Base-by-base conservation (phyloP, 768 basidiomycete species). In the Mycena olivaceomarginata region DNA sequence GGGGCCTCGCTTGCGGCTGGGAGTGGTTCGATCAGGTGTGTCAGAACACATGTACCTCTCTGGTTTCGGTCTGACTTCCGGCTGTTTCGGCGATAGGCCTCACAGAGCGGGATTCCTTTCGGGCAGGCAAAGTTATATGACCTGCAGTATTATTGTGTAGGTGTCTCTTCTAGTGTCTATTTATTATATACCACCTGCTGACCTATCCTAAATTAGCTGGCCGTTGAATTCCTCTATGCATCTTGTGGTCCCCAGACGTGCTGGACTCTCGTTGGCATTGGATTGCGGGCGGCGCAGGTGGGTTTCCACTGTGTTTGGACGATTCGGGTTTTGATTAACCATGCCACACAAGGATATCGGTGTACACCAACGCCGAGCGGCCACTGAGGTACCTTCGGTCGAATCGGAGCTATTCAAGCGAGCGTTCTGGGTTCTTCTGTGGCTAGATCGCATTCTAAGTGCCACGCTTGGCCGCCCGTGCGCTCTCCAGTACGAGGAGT, bases 41-140 rank as follows among this genome's bases (percentile, higher is more conserved):
- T 31, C 13, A 66, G 20, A 11, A 15, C 15, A 11, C 43, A 31
- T 31, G 31, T 31, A 31, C 31, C 31, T 31, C 31, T 31, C 31
- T 31, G 37, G 16, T 25, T 15, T 45, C 31, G 43, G 15, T 10
- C 43, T 45, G 43, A 45, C 39, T 31, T 31, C 31, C 31, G 31
- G 31, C 31, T 31, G 31, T 31, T 31, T 31, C 31, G 31, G 31
- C 31, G 5, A 62, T 15, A 45, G 43, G 93, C 93, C 4, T 91
- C 94, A 71, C 88, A 91, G 82, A 89, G 94, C 48, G 91, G 92
- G 71, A 91, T 90, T 80, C 90, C 89, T 0, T 85, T 15, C 11
- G 10, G 10, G 15, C 43, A 45, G 43, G 11, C 43, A 10, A 51
- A 12, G 16, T 18, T 51, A 18, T 51, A 51, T 51, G 48, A 51